phyloP scores from a whole-genome alignment of 2,329 filamentous ascomycete species.

The Corynespora cassiicola region DNA sequence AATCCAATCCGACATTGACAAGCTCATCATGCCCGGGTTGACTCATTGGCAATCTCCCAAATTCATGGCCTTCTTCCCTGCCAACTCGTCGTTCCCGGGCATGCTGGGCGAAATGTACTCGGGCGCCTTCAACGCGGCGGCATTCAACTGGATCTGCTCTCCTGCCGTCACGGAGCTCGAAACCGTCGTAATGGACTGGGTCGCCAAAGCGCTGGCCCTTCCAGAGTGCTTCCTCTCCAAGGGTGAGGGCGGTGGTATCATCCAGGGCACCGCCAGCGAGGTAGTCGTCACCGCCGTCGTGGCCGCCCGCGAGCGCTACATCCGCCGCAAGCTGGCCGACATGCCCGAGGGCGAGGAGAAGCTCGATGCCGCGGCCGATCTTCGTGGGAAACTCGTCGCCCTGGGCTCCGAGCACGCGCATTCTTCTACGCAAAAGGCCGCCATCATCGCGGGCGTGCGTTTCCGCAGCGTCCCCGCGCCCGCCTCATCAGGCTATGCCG shows the following conservation, averaged over 20 bases:
- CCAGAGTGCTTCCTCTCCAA: conserved; percentile 77
- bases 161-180: conserved; percentile 93
- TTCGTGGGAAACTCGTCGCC: conserved; percentile 77
- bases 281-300: conserved; percentile 86
- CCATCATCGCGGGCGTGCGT: conserved; percentile 83
- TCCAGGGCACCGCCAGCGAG: conserved; percentile 90
- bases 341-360: conserved; percentile 43
- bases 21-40: conserved; percentile 87
- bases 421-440: conserved; percentile 85
- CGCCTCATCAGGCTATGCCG: conserved; percentile 69
- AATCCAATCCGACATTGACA: conserved; percentile 84
- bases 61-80: conserved; percentile 96
- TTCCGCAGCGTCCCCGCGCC: conserved; percentile 73
- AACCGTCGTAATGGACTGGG: conserved; percentile 91
- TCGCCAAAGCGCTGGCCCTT: conserved; percentile 76
- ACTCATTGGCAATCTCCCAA: conserved; percentile 93
- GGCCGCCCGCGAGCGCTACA: conserved; percentile 73
- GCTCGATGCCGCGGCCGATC: conserved; percentile 67
- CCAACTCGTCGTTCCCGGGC: conserved; percentile 78
- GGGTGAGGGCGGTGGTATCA: conserved; percentile 85
- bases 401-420: conserved; percentile 82
- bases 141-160: conserved; percentile 97
- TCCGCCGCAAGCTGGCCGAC: conserved; percentile 56
- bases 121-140: conserved; percentile 84
- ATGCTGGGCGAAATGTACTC: conserved; percentile 94